phyloP scores from a whole-genome alignment of 805 yeast species.

The Schwanniomyces pseudopolymorphus region DNA sequence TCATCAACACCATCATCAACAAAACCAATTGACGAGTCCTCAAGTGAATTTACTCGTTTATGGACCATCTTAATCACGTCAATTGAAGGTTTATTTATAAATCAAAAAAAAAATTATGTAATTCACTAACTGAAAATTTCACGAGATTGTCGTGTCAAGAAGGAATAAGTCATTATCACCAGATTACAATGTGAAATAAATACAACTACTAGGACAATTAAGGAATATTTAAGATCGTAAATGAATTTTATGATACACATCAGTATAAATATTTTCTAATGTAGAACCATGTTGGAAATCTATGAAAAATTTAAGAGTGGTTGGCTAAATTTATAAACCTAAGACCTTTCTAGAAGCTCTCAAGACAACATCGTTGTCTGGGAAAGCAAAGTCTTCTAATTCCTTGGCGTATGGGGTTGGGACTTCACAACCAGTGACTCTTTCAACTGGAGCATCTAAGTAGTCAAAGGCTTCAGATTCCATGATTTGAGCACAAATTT shows the following conservation, averaged over 20 bases:
- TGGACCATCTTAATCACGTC: not conserved
- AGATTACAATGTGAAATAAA: not conserved
- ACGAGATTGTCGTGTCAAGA: not conserved
- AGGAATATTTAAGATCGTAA: not conserved
- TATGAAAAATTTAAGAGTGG: slow-evolving; percentile 1
- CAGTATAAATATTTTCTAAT: slow-evolving; percentile 1
- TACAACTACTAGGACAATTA: not conserved
- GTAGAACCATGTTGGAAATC: not conserved
- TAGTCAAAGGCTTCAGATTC: slow-evolving; percentile 98
- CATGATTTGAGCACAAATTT: slow-evolving; percentile 96
- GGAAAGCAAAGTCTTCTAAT: slow-evolving; percentile 98
- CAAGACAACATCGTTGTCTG: slow-evolving; percentile 86
- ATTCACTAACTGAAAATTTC: not conserved
- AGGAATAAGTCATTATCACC: no score
- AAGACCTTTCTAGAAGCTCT: slow-evolving; percentile 83
- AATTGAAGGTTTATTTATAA: not conserved
- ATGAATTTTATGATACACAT: slow-evolving; percentile 4
- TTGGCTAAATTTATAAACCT: slow-evolving; percentile 47
- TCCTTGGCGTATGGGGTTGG: slow-evolving; percentile 98
- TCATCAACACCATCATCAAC: not conserved
- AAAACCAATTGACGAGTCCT: slow-evolving; percentile 8
- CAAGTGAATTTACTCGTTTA: slow-evolving; percentile 2
- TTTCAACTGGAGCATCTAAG: slow-evolving; percentile 97
- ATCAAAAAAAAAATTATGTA: not conserved
- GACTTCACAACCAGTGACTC: slow-evolving; percentile 99